Evolutionary conservation across 305 asterid species (phyloP).

Genomic region (Ruellia speciosa): DNA sequence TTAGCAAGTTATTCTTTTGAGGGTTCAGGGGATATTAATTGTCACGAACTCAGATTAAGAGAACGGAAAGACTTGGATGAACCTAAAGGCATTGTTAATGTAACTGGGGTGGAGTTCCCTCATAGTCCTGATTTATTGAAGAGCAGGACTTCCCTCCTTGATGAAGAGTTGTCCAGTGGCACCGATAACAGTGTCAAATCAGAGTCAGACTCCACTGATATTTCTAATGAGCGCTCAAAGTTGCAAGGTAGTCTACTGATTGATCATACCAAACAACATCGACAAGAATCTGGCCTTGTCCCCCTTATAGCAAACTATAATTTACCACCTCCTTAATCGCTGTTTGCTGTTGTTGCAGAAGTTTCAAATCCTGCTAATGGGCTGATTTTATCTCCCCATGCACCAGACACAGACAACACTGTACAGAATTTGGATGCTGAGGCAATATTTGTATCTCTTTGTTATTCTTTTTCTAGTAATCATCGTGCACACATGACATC

Average conservation of each 20-base stretch:
- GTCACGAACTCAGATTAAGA: constrained; percentile 24
- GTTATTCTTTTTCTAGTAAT: constrained; percentile 13
- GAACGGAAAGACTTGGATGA: constrained; percentile 25
- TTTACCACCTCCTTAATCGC: constrained; percentile 28
- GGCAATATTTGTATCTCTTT: constrained; percentile 28
- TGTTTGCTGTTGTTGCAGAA: constrained; percentile 20
- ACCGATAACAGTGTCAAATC: constrained; percentile 24
- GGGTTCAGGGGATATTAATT: constrained; percentile 22
- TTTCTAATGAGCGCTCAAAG: constrained; percentile 25
- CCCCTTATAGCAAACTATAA: constrained; percentile 17
- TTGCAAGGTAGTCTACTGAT: constrained; percentile 19
- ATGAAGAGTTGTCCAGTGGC: constrained; percentile 36
- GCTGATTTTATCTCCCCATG: constrained; percentile 25
- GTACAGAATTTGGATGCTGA: constrained; percentile 35
- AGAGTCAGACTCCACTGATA: constrained; percentile 22
- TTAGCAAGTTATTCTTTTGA: constrained; percentile 26
- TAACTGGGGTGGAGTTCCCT: constrained; percentile 27
- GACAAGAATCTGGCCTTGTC: constrained; percentile 24
- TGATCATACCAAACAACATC: constrained; percentile 21
- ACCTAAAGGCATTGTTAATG: constrained; percentile 28
- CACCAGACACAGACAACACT: constrained; percentile 30
- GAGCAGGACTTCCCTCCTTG: constrained; percentile 40
- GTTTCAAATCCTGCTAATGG: constrained; percentile 25
- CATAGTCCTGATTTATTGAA: constrained; percentile 25
- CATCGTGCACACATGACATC: constrained; percentile 19